Evolutionary conservation across 352 stramenopile genomes (phyloP), one percentile per base, ranked within the genome.

Genomic region (Pythium coloratum): DNA sequence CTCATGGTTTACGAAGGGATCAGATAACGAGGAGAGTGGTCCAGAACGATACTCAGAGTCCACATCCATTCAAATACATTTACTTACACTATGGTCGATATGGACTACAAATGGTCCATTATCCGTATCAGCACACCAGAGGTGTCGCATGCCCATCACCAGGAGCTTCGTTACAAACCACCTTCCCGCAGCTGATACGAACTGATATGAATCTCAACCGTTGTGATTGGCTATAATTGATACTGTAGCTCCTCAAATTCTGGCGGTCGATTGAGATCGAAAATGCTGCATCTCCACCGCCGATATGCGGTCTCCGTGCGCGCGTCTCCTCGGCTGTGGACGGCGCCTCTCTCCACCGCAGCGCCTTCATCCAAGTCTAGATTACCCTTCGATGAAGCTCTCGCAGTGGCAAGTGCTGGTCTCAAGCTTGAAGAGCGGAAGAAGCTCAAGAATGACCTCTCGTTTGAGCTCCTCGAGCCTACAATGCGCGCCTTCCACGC

Each of bases 401-500:
- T 44, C 36, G 36, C 36, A 4, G 36, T 16, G 8, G 36, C 36
- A 12, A 5, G 36, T 14, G 36, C 12, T 44, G 36, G 6, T 5
- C 36, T 44, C 36, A 5, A 4, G 36, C 16, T 14, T 44, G 8
- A 14, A 5, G 6, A 44, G 36, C 36, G 33, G 6, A 38, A 38
- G 33, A 38, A 38, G 33, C 33, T 38, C 33, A 46, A 46, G 38
- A 46, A 13, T 18, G 40, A 49, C 16, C 40, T 4, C 36, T 0
- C 49, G 2, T 70, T 64, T 24, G 49, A 46, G 34, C 56, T 46
- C 14, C 49, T 71, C 49, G 36, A 30, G 28, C 12, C 32, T 6
- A 33, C 55, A 2, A 1, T 72, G 32, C 9, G 55, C 14, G 44
- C 28, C 12, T 72, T 67, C 54, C 24, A 56, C 40, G 59, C 30